Base-by-base conservation (phyloP, 495 filamentous ascomycete genomes). In the Cercophora sp. region DNA sequence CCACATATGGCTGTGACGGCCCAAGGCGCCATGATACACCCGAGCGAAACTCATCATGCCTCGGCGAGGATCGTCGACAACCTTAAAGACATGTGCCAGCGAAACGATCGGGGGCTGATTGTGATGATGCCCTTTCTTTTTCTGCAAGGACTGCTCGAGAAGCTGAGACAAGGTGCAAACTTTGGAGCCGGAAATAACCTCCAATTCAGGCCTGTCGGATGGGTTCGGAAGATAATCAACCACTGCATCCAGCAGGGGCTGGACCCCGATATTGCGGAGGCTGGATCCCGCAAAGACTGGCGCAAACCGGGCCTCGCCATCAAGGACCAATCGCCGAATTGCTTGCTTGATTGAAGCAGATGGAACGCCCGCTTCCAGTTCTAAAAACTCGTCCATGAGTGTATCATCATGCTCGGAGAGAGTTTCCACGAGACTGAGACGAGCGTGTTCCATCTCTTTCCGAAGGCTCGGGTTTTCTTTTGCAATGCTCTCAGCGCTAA, bases 11-110 rank as follows among this genome's bases (percentile, higher is more conserved):
- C 84, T 77, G 52, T 87, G 87, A 22, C 85, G 80, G 55, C 81
- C 80, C 19, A 99, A 71, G 2, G 80, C 76, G 5, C 94, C 94
- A 8, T 88, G 87, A 68, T 99, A 96, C 15, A 96, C 89, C 11
- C 94, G 82, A 4, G 96, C 83, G 61, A 92, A 99, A 51, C 94
- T 89, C 54, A 99, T 79, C 16, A 93, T 85, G 8, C 94, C 94
- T 10, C 89, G 84, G 41, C 84, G 82, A 10, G 86, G 70, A 58
- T 97, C 92, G 56, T 93, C 85, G 56, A 96, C 89, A 9, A 97
- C 94, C 67, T 99, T 99, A 79, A 99, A 99, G 11, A 95, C 94
- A 26, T 96, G 74, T 2, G 87, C 91, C 54, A 92, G 87, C 35
- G 84, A 82, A 48, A 85, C 79, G 13, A 96, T 68, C 19, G 81